Conservation (phyloP, 176 grass and related monocot species). For the Musa beccarii region DNA sequence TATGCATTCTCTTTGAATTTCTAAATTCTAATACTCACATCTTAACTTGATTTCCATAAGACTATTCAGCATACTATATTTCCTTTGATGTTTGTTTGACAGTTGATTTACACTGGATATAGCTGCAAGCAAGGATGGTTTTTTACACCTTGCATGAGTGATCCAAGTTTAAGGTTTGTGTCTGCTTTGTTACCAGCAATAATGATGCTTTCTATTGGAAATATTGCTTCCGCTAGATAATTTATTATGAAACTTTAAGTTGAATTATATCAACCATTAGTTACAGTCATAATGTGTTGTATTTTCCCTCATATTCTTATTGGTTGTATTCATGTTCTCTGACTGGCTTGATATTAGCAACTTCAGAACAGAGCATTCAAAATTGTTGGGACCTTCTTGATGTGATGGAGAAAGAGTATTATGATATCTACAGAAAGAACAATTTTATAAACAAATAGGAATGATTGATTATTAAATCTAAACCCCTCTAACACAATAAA, state of each 20-base stretch:
- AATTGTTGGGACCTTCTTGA: background rate
- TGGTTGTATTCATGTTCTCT: background rate
- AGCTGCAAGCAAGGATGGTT: slow-evolving; percentile 98
- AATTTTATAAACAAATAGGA: too few species aligned
- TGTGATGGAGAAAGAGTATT: background rate
- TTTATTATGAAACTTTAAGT: background rate
- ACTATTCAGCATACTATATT: slow-evolving; percentile 25
- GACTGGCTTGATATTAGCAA: background rate
- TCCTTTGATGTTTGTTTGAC: slow-evolving; percentile 57
- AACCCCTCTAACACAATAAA: too few species aligned
- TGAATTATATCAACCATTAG: background rate
- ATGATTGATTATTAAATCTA: too few species aligned
- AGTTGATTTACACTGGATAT: slow-evolving; percentile 98
- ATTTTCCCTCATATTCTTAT: background rate
- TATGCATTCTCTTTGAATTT: background rate
- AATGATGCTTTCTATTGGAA: background rate
- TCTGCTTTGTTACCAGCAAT: slow-evolving; percentile 7
- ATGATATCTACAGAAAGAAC: background rate
- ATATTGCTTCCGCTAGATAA: background rate
- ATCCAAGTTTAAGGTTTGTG: slow-evolving; percentile 62
- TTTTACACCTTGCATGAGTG: slow-evolving; percentile 88
- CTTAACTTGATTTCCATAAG: background rate
- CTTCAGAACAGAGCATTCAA: background rate
- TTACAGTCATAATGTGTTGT: background rate
- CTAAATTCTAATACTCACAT: background rate